phyloP scores from a whole-genome alignment of 305 asterid species.

The Petunia hybrid region DNA sequence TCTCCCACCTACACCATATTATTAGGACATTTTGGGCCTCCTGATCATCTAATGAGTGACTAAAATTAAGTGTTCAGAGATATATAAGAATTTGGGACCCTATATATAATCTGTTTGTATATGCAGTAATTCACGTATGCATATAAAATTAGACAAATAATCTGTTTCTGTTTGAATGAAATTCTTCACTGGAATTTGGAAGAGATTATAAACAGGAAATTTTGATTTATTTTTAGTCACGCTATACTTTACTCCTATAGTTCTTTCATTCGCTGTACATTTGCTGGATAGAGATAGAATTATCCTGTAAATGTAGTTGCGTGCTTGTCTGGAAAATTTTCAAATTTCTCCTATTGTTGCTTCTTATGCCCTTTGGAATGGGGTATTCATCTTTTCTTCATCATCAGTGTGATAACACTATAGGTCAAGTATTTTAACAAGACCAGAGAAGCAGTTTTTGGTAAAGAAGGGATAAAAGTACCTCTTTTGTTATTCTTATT shows the following conservation, averaged over 20 bases:
- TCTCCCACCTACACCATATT: not conserved
- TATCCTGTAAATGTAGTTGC: not conserved
- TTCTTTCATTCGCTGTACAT: not conserved
- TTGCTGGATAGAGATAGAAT: not conserved
- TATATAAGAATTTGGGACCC: not conserved
- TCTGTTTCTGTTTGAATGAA: not conserved
- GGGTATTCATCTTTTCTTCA: conserved; percentile 14
- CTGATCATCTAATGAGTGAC: not conserved
- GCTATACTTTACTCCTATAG: not conserved
- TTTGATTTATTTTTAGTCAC: not conserved
- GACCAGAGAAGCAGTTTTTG: not conserved
- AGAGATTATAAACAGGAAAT: not conserved
- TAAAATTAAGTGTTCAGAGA: not conserved
- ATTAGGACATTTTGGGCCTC: not conserved
- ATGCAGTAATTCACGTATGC: not conserved
- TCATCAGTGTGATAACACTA: not conserved
- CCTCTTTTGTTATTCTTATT: not conserved
- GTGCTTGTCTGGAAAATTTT: not conserved
- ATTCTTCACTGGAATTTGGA: not conserved
- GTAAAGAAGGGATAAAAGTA: not conserved
- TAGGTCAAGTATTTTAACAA: conserved; percentile 11
- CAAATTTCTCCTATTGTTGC: not conserved
- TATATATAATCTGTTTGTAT: not conserved
- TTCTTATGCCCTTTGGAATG: not conserved
- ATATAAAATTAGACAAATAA: not conserved